phyloP scores from a whole-genome alignment of 176 grass and related monocot genomes.

The Hyparrhenia diplandra region DNA sequence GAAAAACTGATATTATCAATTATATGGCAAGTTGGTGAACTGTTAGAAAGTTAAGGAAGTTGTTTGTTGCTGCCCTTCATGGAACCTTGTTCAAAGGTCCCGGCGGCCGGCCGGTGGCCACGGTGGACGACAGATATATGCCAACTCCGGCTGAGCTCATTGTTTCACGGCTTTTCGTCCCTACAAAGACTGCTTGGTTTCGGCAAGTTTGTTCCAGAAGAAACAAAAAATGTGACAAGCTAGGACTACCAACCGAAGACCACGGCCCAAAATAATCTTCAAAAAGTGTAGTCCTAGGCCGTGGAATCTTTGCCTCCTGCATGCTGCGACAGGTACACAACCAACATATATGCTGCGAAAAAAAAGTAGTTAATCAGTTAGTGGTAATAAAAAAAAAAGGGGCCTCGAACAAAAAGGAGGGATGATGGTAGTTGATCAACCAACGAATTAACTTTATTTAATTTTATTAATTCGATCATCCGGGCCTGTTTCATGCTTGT shows the following conservation, averaged over 20 bases:
- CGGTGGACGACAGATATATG: background rate
- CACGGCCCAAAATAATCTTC: background rate
- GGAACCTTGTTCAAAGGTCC: background rate
- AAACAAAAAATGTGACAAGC: background rate
- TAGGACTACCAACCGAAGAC: background rate
- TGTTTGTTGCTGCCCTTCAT: background rate
- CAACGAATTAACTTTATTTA: background rate
- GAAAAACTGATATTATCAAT: too few species aligned
- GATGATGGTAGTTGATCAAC: background rate
- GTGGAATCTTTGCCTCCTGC: slow-evolving; percentile 10
- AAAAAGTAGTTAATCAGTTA: background rate
- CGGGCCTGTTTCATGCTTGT: background rate
- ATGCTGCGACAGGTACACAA: background rate
- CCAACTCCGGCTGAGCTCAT: background rate
- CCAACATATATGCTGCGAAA: background rate
- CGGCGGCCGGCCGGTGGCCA: background rate
- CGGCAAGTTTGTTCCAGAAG: background rate
- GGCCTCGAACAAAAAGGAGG: background rate
- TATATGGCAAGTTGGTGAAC: too few species aligned
- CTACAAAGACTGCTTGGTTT: slow-evolving; percentile 1
- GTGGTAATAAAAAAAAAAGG: background rate
- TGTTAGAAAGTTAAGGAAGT: too few species aligned
- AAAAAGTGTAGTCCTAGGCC: background rate
- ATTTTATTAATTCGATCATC: too few species aligned
- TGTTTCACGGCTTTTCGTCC: slow-evolving; percentile 31